Evolutionary conservation across 345 rosid genomes (phyloP), one percentile per base, ranked within the genome.

Genomic region (Lepidium africanum): DNA sequence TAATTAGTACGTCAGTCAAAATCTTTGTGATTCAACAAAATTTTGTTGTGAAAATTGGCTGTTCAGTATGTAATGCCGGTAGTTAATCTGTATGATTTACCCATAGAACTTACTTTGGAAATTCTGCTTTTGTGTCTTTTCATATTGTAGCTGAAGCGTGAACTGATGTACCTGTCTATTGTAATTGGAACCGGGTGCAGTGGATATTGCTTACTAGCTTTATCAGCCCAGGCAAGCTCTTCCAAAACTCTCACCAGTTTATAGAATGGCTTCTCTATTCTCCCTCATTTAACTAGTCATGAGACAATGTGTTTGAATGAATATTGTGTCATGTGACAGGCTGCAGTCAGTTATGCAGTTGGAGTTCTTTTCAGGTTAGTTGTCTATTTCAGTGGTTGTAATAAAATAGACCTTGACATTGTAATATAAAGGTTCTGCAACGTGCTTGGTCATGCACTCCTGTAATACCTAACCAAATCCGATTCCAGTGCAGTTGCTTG

Each of bases 301-400:
- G 30, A 42, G 40, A 33, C 43, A 58, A 10, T 59, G 41, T 61
- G 52, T 41, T 39, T 72, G 10, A 39, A 25, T 4, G 27, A 32
- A 14, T 17, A 21, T 58, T 72, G 48, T 21, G 65, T 65, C 6
- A 57, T 65, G 63, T 47, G 65, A 51, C 87, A 90, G 97, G 98
- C 88, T 67, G 96, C 96, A 47, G 59, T 83, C 40, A 93, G 97
- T 70, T 93, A 93, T 81, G 89, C 84, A 0, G 73, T 90, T 33
- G 97, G 98, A 54, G 95, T 86, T 49, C 68, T 83, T 77, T 86
- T 84, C 91, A 84, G 98, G 98, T 90, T 69, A 64, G 83, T 77
- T 70, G 50, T 46, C 25, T 63, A 21, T 46, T 63, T 47, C 2
- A 21, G 1, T 48, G 53, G 39, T 55, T 42, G 42, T 39, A 10